Base-by-base conservation (phyloP, 1,284 basidiomycete species). In the Pseudozyma pruni region DNA sequence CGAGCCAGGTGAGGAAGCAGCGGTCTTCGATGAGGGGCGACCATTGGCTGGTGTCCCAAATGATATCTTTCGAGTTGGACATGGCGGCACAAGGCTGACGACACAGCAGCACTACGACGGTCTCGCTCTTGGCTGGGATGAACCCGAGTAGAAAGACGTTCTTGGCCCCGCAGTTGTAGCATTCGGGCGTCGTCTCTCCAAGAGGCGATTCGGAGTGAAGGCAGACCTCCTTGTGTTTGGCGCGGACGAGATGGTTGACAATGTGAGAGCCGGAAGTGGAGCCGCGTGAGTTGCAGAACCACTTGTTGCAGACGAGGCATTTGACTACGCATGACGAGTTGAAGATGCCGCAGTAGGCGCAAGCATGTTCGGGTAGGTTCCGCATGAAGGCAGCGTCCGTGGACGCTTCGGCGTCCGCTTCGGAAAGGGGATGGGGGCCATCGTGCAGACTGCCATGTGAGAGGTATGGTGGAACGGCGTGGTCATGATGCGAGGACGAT, bases 121-220 rank as follows among this genome's bases (percentile, higher is more conserved):
- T 97, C 81, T 98, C 96, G 81, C 92, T 94, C 85, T 98, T 98
- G 14, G 96, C 96, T 3, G 96, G 96, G 75, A 99, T 98, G 83
- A 99, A 99, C 2, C 96, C 96, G 19, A 99, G 88, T 88, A 98
- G 92, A 81, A 99, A 99, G 23, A 97, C 95, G 75, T 99, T 99
- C 85, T 98, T 98, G 85, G 92, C 94, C n/a, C 96, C 96, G 81
- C 96, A 99, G 82, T 95, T 94, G 86, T 98, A 99, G 84, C 81
- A 85, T 84, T 99, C 96, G 0, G 96, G 96, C 0, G 92, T 91
- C 0, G 95, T 98, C 83, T 98, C 96, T 6, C 96, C 96, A 1
- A 99, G 86, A 1, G 94, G 93, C 55, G 91, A 91, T 78, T 98
- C 94, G 51, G 91, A 90, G 82, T 99, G 96, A 42, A 99, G 85